Base-by-base conservation (phyloP, 805 yeast species). In the Teunomyces funiuensis region DNA sequence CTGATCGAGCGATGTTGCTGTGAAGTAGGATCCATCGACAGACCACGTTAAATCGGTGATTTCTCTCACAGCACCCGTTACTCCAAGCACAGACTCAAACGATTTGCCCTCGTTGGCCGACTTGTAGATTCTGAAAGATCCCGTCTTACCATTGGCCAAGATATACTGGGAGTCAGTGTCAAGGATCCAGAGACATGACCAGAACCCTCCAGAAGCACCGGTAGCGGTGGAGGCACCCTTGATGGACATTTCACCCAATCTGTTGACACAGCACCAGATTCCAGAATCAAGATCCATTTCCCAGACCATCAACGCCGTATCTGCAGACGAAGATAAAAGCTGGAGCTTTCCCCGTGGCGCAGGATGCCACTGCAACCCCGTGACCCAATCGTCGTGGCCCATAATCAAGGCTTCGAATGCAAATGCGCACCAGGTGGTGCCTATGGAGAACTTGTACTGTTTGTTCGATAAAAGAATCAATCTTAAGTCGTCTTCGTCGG, bases 361-460 rank as follows among this genome's bases (percentile, higher is more conserved):
- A 3, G 87, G 83, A 55, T 84, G 87, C 98, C 99, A 93, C 41
- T 74, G 69, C 36, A 93, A 69, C 7, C 88, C 80, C 2, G 91
- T 80, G 18, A 95, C 83, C 99, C 99, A 93, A 61, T 93, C 99
- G 59, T 93, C 99, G 63, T 93, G 99, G 6, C 99, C 99, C 85
- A 93, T 83, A 18, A 93, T 80, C 45, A 93, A 76, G 0, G 99
- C 97, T 55, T 95, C 99, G 56, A 90, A 88, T 49, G 79, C 80
- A 39, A 89, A 74, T 4, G 84, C 79, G 43, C 77, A 78, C 38
- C 66, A 60, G 2, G 72, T 57, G 0, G 50, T 54, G 5, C 53
- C 51, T 28, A 75, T 54, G 9, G 55, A 51, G 47, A 88, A 80
- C 45, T 79, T 76, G 60, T 85, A 82, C 61, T 82, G 85, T 52